These are phyloP conservation scores for Coniferiporia sulphurascens DNA, from an alignment of 1,284 basidiomycete species.

Conservation along the genomic window DNA sequence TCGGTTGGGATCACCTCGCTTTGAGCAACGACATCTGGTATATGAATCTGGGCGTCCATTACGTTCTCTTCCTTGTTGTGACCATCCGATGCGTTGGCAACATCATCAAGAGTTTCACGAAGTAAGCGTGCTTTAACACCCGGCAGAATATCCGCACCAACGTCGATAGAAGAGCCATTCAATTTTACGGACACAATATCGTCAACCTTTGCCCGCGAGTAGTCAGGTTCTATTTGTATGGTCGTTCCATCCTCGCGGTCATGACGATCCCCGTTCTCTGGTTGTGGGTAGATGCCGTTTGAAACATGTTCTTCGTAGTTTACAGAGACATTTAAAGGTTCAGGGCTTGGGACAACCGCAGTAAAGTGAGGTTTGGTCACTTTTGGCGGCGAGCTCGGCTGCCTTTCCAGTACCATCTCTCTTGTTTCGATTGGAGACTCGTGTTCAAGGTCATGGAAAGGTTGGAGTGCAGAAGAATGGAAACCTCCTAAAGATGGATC, in stretches of 20 bases:
- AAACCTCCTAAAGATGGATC: neutral
- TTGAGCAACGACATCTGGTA: neutral
- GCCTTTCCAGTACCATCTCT: neutral
- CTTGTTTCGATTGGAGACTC: neutral
- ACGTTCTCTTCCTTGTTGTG: neutral
- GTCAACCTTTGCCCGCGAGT: neutral
- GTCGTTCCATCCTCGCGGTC: neutral
- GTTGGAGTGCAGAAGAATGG: neutral
- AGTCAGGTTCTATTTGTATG: neutral
- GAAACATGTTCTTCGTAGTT: neutral
- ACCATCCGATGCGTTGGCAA: too few species aligned
- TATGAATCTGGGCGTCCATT: neutral
- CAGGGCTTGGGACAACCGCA: neutral
- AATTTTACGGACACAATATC: neutral
- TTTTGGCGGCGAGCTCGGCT: neutral
- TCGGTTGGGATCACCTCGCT: slow-evolving; percentile 16
- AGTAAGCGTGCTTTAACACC: neutral
- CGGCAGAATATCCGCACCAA: neutral
- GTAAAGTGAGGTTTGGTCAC: neutral
- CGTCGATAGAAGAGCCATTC: neutral
- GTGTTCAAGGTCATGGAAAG: neutral
- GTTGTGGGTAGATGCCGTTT: neutral
- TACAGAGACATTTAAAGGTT: neutral
- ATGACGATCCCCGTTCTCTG: neutral
- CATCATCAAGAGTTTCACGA: neutral